Conservation (phyloP, 1,139 yeast species). For the Kodamaea suecica region DNA sequence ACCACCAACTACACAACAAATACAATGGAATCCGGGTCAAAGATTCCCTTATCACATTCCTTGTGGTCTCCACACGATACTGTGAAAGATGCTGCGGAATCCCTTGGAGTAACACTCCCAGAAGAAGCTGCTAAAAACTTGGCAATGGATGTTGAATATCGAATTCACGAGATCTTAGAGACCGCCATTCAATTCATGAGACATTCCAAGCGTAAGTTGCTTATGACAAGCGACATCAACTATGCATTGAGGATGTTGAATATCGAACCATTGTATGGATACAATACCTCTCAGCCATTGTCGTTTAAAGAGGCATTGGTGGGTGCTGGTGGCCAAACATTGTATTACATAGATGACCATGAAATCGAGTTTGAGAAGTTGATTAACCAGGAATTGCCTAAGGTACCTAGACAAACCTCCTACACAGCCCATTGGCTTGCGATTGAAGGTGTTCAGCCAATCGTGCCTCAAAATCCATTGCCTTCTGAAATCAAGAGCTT, state of each 20-base stretch:
- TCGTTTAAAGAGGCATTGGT: conserved; percentile 78
- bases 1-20: no score
- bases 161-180: conserved; percentile 92
- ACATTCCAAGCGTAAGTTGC: conserved; percentile 79
- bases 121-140: conserved; percentile 92
- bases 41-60: conserved; percentile 72
- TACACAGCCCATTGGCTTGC: conserved; percentile 99
- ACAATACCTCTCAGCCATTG: conserved; percentile 60
- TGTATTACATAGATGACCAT: conserved; percentile 85
- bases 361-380: conserved; percentile 93
- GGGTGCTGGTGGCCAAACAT: conserved; percentile 86
- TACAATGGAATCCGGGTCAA: conserved; percentile 36
- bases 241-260: conserved; percentile 81
- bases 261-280: conserved; percentile 83
- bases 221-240: conserved; percentile 79
- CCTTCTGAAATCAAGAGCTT: conserved; percentile 66
- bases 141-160: conserved; percentile 98
- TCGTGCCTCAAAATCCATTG: conserved; percentile 94
- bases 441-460: conserved; percentile 97
- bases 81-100: conserved; percentile 93
- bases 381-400: conserved; percentile 91
- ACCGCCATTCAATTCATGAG: conserved; percentile 96
- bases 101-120: conserved; percentile 77
- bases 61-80: conserved; percentile 98
- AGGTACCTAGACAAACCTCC: conserved; percentile 87